phyloP scores from a whole-genome alignment of 2,329 filamentous ascomycete species.

The Geosmithia putterillii region DNA sequence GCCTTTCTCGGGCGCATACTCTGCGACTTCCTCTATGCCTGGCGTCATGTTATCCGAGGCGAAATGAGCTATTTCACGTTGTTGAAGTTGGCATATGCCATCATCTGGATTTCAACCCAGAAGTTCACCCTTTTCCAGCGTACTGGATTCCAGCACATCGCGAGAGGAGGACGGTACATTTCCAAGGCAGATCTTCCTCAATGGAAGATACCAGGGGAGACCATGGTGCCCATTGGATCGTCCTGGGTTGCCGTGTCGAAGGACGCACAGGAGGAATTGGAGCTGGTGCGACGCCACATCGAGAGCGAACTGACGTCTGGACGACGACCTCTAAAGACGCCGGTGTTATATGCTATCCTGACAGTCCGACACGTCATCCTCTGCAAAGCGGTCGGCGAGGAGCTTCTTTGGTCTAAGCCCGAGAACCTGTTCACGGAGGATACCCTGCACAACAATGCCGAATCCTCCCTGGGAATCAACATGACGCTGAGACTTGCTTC shows the following conservation, averaged over 20 bases:
- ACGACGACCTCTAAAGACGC: not conserved
- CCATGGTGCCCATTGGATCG: conserved; percentile 5
- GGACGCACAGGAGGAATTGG: conserved; percentile 5
- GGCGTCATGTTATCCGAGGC: conserved; percentile 10
- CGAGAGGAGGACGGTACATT: conserved; percentile 1
- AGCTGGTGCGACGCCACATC: conserved; percentile 7
- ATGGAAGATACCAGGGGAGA: conserved; percentile 6
- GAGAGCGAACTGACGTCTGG: not conserved
- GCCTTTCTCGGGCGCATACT: conserved; percentile 6
- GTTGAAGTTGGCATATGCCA: conserved; percentile 7
- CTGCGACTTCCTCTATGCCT: conserved; percentile 7
- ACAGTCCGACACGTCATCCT: conserved; percentile 6
- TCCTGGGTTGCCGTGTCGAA: conserved; percentile 8
- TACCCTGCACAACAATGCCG: conserved; percentile 1
- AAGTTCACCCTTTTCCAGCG: conserved; percentile 6
- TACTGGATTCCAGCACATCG: conserved; percentile 5
- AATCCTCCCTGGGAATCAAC: not conserved
- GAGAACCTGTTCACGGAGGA: conserved; percentile 5
- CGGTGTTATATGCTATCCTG: conserved; percentile 6
- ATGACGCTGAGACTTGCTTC: not conserved
- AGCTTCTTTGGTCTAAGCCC: conserved; percentile 3
- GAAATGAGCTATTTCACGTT: conserved; percentile 7
- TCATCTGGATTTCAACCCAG: conserved; percentile 7
- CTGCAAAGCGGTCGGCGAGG: conserved; percentile 3
- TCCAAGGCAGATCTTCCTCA: conserved; percentile 4